phyloP scores from a whole-genome alignment of 176 grass and related monocot species.

The Carex parvula region DNA sequence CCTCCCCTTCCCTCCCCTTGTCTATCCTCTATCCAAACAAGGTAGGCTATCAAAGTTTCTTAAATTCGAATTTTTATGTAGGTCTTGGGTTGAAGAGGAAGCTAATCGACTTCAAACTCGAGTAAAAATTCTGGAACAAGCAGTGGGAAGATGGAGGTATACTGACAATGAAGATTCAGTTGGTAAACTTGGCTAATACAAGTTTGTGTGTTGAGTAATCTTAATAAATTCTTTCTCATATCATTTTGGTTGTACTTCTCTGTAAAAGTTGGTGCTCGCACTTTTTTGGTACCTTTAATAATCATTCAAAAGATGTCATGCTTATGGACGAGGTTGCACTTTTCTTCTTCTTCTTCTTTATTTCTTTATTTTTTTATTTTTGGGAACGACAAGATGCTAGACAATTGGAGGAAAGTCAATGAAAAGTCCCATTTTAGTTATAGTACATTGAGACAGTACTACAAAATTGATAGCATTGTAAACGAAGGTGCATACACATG shows the following conservation, averaged over 20 bases:
- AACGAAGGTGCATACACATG: not conserved
- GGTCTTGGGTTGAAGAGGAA: slow-evolving; percentile 29
- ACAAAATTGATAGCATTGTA: not conserved
- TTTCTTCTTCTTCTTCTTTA: not conserved
- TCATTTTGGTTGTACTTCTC: not conserved
- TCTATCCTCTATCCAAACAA: too few species aligned
- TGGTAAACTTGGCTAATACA: slow-evolving; percentile 12
- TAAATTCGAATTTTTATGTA: not conserved
- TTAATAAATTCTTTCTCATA: not conserved
- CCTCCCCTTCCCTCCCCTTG: too few species aligned
- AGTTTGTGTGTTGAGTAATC: not conserved
- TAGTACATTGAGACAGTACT: not conserved
- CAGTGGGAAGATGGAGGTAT: slow-evolving; percentile 24
- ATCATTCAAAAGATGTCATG: slow-evolving; percentile 1
- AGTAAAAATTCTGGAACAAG: slow-evolving; percentile 13
- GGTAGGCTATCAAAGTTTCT: not conserved
- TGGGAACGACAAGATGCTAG: not conserved
- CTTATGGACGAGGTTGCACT: not conserved
- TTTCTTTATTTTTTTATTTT: not conserved
- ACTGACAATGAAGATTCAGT: slow-evolving; percentile 18
- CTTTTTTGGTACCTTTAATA: not conserved
- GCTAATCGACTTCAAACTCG: slow-evolving; percentile 20
- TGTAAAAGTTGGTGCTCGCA: not conserved
- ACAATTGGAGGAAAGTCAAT: not conserved
- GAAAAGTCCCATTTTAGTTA: not conserved